Percentiles rank a stretch among this genome's conserved stretches.
Conservation (phyloP, 805 yeast genomes). For the Saturnispora ahearnii region DNA sequence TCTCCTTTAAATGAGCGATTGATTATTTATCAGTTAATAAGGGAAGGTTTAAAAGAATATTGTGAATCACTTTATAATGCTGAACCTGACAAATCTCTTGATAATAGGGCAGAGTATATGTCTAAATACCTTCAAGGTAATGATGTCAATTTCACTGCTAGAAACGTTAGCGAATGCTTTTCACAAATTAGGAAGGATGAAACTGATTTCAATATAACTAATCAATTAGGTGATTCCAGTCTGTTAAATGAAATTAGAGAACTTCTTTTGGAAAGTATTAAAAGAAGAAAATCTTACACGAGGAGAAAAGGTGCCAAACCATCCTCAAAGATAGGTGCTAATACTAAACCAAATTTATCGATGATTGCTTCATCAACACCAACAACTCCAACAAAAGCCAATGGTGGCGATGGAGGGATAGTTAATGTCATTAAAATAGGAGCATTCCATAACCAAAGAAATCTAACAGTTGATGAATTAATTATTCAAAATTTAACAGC, state of each 20-base stretch:
- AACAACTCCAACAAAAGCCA: constrained; percentile 4
- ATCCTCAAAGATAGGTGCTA: not conserved
- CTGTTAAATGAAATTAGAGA: constrained; percentile 14
- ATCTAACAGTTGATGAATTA: not conserved
- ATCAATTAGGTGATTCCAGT: constrained; percentile 12
- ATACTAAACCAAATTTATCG: constrained; percentile 5
- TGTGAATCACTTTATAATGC: constrained; percentile 16
- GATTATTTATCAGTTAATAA: constrained; percentile 12
- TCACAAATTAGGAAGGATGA: constrained; percentile 20
- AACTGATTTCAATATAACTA: constrained; percentile 9
- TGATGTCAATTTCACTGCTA: constrained; percentile 19
- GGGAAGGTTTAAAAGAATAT: constrained; percentile 21
- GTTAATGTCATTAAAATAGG: constrained; percentile 12
- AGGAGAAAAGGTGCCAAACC: constrained; percentile 16
- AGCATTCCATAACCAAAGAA: constrained; percentile 7
- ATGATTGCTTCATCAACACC: not conserved
- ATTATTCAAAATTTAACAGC: constrained; percentile 10
- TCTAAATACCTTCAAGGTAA: constrained; percentile 15
- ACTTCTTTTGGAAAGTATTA: constrained; percentile 20
- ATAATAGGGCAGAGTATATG: constrained; percentile 22
- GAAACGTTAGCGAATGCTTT: constrained; percentile 20
- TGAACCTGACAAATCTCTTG: constrained; percentile 14
- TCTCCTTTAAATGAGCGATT: constrained; percentile 6
- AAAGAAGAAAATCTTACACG: constrained; percentile 22
- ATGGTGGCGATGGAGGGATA: not conserved